Percentiles rank a stretch among this genome's conserved stretches.
Conservation (phyloP, 768 basidiomycete species). For the Dendrothele bispora region DNA sequence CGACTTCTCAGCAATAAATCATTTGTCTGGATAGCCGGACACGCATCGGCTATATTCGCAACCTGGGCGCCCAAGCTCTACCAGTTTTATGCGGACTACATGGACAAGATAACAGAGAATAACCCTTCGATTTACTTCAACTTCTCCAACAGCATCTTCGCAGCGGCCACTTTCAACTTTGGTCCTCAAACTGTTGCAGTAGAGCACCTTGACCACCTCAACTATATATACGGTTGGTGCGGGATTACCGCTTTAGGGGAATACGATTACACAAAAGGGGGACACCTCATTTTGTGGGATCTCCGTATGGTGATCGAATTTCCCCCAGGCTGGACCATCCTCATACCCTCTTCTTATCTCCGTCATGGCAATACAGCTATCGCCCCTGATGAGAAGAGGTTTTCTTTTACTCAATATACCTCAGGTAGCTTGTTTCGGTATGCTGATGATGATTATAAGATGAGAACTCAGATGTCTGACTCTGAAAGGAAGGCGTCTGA, state of each 20-base stretch:
- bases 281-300: slow-evolving; percentile 27
- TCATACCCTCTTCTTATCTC: slow-evolving; percentile 20
- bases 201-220: slow-evolving; percentile 20
- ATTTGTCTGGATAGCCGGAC: too few species aligned
- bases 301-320: slow-evolving; percentile 22
- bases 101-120: neutral
- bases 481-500: neutral
- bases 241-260: slow-evolving; percentile 23
- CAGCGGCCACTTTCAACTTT: slow-evolving; percentile 22
- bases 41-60: slow-evolving; percentile 12
- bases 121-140: too few species aligned
- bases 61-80: slow-evolving; percentile 22
- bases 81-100: slow-evolving; percentile 11
- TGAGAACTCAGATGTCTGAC: neutral
- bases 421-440: slow-evolving; percentile 24
- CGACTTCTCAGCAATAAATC: too few species aligned
- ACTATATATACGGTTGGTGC: slow-evolving; percentile 22
- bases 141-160: slow-evolving; percentile 15
- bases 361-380: slow-evolving; percentile 21
- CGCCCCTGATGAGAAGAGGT: slow-evolving; percentile 12
- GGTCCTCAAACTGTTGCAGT: slow-evolving; percentile 8
- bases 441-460: slow-evolving; percentile 19
- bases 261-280: slow-evolving; percentile 21
- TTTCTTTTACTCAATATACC: slow-evolving; percentile 26
- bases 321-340: slow-evolving; percentile 15